Evolutionary conservation across 331 rosid genomes (phyloP).

Genomic region (Erythrophleum ivorense): DNA sequence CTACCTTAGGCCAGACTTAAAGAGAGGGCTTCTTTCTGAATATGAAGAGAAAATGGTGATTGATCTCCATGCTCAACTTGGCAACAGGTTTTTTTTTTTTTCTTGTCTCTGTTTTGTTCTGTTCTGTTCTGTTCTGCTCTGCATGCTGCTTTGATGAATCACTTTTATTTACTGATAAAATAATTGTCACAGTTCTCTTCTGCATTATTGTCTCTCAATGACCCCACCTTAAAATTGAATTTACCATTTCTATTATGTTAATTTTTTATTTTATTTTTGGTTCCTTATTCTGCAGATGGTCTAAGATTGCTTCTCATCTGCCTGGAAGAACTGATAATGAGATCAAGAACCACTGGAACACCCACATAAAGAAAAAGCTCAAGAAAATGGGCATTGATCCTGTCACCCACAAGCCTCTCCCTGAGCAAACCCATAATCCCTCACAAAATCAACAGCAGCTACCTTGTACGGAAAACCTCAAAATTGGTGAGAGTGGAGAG

Average conservation of each 20-base stretch:
- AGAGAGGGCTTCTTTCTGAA: constrained; percentile 86
- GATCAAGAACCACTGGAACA: constrained; percentile 91
- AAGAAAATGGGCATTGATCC: constrained; percentile 93
- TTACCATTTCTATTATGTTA: constrained; percentile 8
- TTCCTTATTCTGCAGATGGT: constrained; percentile 62
- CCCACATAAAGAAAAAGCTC: constrained; percentile 88
- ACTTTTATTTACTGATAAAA: constrained; percentile 19
- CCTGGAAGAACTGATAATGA: constrained; percentile 96
- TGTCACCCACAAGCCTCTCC: constrained; percentile 66
- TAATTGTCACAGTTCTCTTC: constrained; percentile 10
- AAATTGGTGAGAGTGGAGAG: constrained; percentile 35
- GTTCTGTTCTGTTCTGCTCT: constrained; percentile 19
- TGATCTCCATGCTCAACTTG: constrained; percentile 91
- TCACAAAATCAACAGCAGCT: constrained; percentile 32
- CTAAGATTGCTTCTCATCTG: constrained; percentile 89
- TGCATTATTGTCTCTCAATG: constrained; percentile 17
- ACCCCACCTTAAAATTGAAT: constrained; percentile 19
- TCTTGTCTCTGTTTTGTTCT: not conserved
- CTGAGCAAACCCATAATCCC: constrained; percentile 44
- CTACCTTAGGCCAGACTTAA: constrained; percentile 84
- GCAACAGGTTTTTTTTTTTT: constrained; percentile 68
- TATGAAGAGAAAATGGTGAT: constrained; percentile 82
- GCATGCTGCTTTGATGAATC: constrained; percentile 29
- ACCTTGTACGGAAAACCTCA: constrained; percentile 25
- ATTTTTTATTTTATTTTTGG: not conserved